These are phyloP conservation scores for Sungouiella blattae DNA, from an alignment of 805 yeast genomes.

Conservation along the genomic window DNA sequence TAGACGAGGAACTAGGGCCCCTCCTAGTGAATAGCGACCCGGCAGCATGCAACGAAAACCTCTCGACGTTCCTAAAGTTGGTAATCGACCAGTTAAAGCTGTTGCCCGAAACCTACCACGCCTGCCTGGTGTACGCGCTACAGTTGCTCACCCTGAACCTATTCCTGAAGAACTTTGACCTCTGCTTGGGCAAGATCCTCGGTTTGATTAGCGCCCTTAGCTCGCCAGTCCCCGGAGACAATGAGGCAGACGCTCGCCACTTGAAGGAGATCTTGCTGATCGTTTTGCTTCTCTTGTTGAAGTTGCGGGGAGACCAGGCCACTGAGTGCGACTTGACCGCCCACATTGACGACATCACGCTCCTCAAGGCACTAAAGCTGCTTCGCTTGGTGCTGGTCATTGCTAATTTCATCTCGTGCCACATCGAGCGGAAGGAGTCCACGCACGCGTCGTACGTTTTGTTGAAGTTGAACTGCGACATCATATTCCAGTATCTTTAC, in stretches of 20 bases:
- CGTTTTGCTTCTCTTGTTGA: conserved; percentile 29
- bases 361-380: conserved; percentile 47
- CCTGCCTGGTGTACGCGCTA: conserved; percentile 31
- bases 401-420: conserved; percentile 27
- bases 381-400: conserved; percentile 50
- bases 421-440: conserved; percentile 17
- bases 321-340: conserved; percentile 14
- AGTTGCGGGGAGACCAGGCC: conserved; percentile 22
- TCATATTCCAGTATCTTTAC: conserved; percentile 39
- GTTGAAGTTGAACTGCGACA: conserved; percentile 37
- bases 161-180: conserved; percentile 31
- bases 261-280: conserved; percentile 36
- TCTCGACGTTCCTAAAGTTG: conserved; percentile 30
- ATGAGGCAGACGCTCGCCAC: conserved; percentile 14
- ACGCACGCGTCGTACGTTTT: conserved; percentile 27
- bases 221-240: conserved; percentile 6
- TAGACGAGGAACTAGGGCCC: conserved; percentile 10
- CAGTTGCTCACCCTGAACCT: conserved; percentile 35
- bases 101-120: conserved; percentile 24
- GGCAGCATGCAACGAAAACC: conserved; percentile 36
- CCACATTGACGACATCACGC: conserved; percentile 8
- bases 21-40: conserved; percentile 36
- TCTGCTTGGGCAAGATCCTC: conserved; percentile 38
- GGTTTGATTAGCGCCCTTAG: conserved; percentile 30
- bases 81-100: conserved; percentile 27